Evolutionary conservation across 164 flowering plant genomes (phyloP), one percentile per base, ranked within the genome.

Genomic region (Vitis amurensis): DNA sequence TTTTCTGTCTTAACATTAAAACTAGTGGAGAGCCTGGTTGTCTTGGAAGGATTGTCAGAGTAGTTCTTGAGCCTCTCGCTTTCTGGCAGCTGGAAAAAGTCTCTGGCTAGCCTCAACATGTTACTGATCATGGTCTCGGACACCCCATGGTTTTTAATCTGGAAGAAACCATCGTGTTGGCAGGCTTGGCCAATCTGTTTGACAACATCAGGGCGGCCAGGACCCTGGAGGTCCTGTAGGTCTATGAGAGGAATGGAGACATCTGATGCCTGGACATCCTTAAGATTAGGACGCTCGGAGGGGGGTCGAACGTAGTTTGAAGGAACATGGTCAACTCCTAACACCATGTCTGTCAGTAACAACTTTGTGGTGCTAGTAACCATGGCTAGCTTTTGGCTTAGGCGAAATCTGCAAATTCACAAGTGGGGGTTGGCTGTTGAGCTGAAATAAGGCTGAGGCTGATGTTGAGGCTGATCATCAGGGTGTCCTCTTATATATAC

Each of bases 61-160:
- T 86, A 88, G 27, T 55, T 64, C 72, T 88, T 85, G 79, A 88
- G 3, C 69, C 87, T 81, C 72, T 90, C 91, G 2, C 79, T 76
- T 53, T 88, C 86, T 2, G 94, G 89, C 63, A 82, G 59, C 50
- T 50, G 9, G 77, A 86, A 89, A 61, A 89, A 89, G 6, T 85
- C 86, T 55, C 75, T 80, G 1, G 88, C 76, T 11, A 79, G 49
- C 16, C 51, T 4, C 17, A 86, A 11, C 77, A 90, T 79, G 10
- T 73, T 77, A 3, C 77, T 66, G 11, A 90, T 68, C 67, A 76
- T 71, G 2, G 5, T n/a, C n/a, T 75, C 76, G 2, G 89, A 79
- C 8, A 89, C 65, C 8, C 90, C 90, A 66, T 89, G 92, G 76
- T 89, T 89, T 73, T 78, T 85, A 1, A 88, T 79, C 89, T 87